These are phyloP conservation scores for Blechomonas ayalai DNA, from an alignment of 208 protist genomes.

Conservation along the genomic window DNA sequence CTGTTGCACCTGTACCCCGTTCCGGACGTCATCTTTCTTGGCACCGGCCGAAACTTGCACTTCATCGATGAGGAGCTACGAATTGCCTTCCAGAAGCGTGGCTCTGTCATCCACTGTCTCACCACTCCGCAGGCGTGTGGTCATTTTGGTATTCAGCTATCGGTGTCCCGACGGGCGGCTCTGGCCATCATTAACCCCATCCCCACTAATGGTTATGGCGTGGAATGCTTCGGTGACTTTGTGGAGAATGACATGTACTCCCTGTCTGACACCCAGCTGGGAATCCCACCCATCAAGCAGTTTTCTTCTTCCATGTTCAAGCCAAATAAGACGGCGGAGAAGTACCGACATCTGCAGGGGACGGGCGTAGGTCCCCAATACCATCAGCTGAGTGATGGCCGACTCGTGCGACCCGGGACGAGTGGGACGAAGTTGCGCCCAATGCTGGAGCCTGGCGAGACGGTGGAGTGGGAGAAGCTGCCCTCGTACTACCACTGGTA, in stretches of 20 bases:
- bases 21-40: slow-evolving; percentile 82
- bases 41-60: slow-evolving; percentile 78
- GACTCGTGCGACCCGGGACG: slow-evolving; percentile 75
- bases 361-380: slow-evolving; percentile 80
- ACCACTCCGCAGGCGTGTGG: slow-evolving; percentile 80
- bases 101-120: slow-evolving; percentile 78
- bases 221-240: slow-evolving; percentile 88
- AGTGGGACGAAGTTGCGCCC: slow-evolving; percentile 78
- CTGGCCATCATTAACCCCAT: slow-evolving; percentile 83
- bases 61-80: slow-evolving; percentile 86
- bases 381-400: slow-evolving; percentile 74
- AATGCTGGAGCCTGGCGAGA: slow-evolving; percentile 78
- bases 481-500: slow-evolving; percentile 89
- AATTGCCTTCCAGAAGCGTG: slow-evolving; percentile 82
- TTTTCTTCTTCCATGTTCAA: slow-evolving; percentile 67
- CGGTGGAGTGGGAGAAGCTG: slow-evolving; percentile 78
- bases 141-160: slow-evolving; percentile 80
- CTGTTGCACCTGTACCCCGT: slow-evolving; percentile 84
- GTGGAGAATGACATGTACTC: slow-evolving; percentile 88
- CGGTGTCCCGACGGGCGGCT: slow-evolving; percentile 67
- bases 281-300: slow-evolving; percentile 67
- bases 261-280: slow-evolving; percentile 74
- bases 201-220: slow-evolving; percentile 80
- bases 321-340: slow-evolving; percentile 76
- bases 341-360: slow-evolving; percentile 82